Evolutionary conservation across 2,329 filamentous ascomycete genomes (phyloP).

Genomic region (Exophiala bonariae): DNA sequence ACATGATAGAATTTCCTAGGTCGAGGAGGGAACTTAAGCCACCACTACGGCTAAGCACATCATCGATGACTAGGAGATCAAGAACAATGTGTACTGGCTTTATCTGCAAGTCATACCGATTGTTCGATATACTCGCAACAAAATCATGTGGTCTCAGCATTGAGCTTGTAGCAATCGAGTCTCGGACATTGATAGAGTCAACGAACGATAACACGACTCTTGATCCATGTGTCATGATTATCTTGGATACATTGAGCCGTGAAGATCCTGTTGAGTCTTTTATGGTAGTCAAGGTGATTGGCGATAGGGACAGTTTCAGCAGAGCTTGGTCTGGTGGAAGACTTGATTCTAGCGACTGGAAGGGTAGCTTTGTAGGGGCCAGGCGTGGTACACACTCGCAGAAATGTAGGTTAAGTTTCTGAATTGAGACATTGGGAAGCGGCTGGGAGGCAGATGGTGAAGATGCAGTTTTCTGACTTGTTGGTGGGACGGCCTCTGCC

Average conservation of each 20-base stretch:
- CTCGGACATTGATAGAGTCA: constrained; percentile 46
- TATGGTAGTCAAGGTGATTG: constrained; percentile 5
- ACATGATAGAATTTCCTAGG: constrained; percentile 79
- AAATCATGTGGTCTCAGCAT: constrained; percentile 28
- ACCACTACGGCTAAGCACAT: constrained; percentile 84
- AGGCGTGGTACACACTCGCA: constrained; percentile 19
- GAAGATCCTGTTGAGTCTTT: constrained; percentile 1
- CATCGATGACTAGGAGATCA: constrained; percentile 78
- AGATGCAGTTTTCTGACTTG: background rate
- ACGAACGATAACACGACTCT: constrained; percentile 55
- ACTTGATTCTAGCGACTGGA: constrained; percentile 16
- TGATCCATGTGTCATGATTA: constrained; percentile 49
- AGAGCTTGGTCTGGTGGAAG: constrained; percentile 13
- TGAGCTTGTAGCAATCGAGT: constrained; percentile 27
- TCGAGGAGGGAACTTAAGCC: constrained; percentile 89
- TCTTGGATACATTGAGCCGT: constrained; percentile 35
- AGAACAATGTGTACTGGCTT: constrained; percentile 74
- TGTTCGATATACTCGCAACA: constrained; percentile 15
- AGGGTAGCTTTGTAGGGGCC: constrained; percentile 13
- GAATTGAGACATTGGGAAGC: constrained; percentile 8
- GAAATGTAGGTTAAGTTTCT: constrained; percentile 14
- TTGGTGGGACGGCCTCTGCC: constrained; percentile 11
- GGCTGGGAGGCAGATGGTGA: constrained; percentile 1
- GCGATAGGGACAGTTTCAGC: constrained; percentile 14
- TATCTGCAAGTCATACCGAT: constrained; percentile 64